Evolutionary conservation across 768 basidiomycete genomes (phyloP), one percentile per base, ranked within the genome.

Genomic region (Macrocybe gigantea): DNA sequence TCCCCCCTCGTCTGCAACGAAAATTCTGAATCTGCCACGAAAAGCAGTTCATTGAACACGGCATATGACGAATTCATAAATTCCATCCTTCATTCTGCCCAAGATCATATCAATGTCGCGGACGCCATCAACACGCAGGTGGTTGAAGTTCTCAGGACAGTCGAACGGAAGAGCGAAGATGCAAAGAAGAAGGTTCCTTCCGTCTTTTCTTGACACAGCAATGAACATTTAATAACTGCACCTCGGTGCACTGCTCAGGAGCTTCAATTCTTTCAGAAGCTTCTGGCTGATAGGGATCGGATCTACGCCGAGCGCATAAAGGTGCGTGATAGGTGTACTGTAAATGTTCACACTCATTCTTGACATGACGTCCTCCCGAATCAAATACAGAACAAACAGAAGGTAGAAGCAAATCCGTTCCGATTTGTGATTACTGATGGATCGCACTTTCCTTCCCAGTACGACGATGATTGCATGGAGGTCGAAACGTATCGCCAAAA

Each of bases 381-480:
- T 22, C 22, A 22, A 22, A 22, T 22, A 37, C 52, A 86, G 83
- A 74, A 68, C 48, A 84, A 84, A 63, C 77, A 80, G 58, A 85
- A 83, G 74, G 83, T 82, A 48, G 2, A 7, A 4, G 22, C 22
- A 22, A 11, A 33, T 22, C 7, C 5, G 13, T 29, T 13, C 9
- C 14, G 31, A 12, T 30, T 30, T 40, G 14, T n/a, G 32, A 46
- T 48, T 47, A 31, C 37, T 35, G 40, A 32, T 36, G 41, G 44
- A 29, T 34, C 22, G 22, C 22, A 22, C 22, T 22, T 29, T 32
- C 54, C 52, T 13, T 38, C 40, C 38, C 52, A 92, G 89, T 92
- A 92, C 57, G 85, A 91, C 54, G 83, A 82, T 30, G 82, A 88
- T 54, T 92, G 90, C 60, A 58, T 59, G 11, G 88, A 90, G 61